Base-by-base conservation (phyloP, 2,329 filamentous ascomycete genomes). In the Aureobasidium sp. region DNA sequence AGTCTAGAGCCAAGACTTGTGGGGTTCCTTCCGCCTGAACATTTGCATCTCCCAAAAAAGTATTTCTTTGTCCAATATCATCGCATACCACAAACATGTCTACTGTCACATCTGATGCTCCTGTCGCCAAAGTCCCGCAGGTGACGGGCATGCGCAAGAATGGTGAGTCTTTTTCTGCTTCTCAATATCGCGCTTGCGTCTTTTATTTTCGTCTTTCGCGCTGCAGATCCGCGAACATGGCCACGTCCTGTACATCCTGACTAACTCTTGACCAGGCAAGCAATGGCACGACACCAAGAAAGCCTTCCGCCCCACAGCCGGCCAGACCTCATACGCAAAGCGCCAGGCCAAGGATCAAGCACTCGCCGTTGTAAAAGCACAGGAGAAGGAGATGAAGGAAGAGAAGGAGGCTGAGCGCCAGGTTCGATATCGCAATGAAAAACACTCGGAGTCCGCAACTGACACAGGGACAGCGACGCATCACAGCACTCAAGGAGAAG, bases 371-470 rank as follows among this genome's bases (percentile, higher is more conserved):
- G 84, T 89, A 69, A 97, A 97, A 79, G 90, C 91, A 39, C 91
- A 91, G 71, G 94, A 97, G 78, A 92, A 90, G 76, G 91, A 97
- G 75, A 86, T 99, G 85, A 95, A 93, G 79, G 90, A 91, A 0
- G 94, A 97, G 78, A 97, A 96, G 77, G 91, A 96, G 73, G 84
- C 88, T n/a, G 88, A 88, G 75, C 84, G 91, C 77, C 81, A 93
- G 81, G 91, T 94, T 76, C 65, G 82, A 63, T 23, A 20, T 27
- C 2, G 2, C 23, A 13, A 62, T 7, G n/a, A 2, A 13, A 27
- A 6, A 9, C 2, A 2, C 5, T 20, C 7, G 10, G n/a, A 12
- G 8, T 6, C 9, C 4, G 12, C 13, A 62, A 46, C 68, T 71
- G 60, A 69, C 64, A 44, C 61, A 12, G 10, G 51, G 12, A 60